These are phyloP conservation scores for Dipodascus albidus DNA, from an alignment of 805 yeast genomes.

Conservation along the genomic window DNA sequence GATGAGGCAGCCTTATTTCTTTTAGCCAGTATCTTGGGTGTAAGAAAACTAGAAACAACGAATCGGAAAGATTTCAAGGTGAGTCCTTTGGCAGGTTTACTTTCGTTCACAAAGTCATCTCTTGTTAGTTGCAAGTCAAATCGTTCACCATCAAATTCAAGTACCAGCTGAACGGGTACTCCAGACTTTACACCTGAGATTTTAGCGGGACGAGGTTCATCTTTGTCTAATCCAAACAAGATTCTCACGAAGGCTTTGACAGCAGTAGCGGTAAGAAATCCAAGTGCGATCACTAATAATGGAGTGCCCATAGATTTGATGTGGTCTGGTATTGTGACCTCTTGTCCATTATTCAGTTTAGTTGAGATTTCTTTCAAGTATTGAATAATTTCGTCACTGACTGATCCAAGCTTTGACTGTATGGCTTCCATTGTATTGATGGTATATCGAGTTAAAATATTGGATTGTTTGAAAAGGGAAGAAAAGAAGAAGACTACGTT, in stretches of 20 bases:
- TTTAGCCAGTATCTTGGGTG: conserved; percentile 5
- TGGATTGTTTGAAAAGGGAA: conserved; percentile 1
- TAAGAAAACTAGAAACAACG: neutral
- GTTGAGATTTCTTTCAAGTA: neutral
- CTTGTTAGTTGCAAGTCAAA: neutral
- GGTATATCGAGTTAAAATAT: neutral
- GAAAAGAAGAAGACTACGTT: neutral
- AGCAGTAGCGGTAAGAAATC: neutral
- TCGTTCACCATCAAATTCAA: neutral
- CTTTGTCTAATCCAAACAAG: neutral
- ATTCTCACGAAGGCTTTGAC: neutral
- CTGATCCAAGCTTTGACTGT: neutral
- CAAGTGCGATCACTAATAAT: neutral
- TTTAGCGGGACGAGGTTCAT: neutral
- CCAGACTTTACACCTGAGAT: neutral
- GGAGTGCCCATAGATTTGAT: neutral
- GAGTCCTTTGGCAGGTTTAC: neutral
- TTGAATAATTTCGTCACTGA: neutral
- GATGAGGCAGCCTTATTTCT: neutral
- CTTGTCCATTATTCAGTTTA: neutral
- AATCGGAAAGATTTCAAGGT: neutral
- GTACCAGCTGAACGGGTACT: neutral
- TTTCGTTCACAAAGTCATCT: neutral
- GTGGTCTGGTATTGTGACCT: neutral
- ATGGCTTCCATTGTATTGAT: neutral